Evolutionary conservation across 1,284 basidiomycete species (phyloP).

Genomic region (Microbotryum intermedium): DNA sequence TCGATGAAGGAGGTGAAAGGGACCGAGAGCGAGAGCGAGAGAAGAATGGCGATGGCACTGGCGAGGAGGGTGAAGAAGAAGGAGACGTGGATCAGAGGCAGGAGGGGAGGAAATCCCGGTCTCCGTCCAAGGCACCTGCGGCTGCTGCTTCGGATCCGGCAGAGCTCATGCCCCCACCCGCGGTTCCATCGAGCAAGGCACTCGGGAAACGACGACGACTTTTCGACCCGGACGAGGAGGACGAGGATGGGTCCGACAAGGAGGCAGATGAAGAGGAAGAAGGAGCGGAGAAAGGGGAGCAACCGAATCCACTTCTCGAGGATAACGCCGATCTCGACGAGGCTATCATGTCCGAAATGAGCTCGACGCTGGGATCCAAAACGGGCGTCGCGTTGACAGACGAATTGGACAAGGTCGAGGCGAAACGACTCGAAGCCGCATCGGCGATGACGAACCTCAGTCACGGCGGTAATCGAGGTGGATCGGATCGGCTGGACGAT

Average conservation of each 20-base stretch:
- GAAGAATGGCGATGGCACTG: constrained; percentile 2
- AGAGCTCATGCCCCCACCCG: constrained; percentile 13
- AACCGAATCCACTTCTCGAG: background rate
- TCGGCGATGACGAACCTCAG: constrained; percentile 7
- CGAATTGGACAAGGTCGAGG: constrained; percentile 29
- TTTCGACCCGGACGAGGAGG: constrained; percentile 5
- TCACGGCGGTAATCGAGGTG: constrained; percentile 15
- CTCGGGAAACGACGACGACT: constrained; percentile 16
- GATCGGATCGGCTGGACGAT: constrained; percentile 48
- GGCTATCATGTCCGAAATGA: constrained; percentile 43
- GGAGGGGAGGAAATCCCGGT: background rate
- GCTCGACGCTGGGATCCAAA: constrained; percentile 54
- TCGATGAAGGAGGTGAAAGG: constrained; percentile 24
- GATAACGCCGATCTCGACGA: constrained; percentile 19
- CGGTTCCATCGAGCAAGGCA: constrained; percentile 9
- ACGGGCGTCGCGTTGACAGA: constrained; percentile 46
- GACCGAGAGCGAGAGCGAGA: constrained; percentile 3
- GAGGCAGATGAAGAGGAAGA: constrained; percentile 31
- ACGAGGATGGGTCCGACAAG: background rate
- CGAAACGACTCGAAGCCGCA: constrained; percentile 15
- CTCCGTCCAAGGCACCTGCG: background rate
- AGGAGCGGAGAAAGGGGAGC: constrained; percentile 28
- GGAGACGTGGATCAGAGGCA: background rate
- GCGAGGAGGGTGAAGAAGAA: constrained; percentile 9
- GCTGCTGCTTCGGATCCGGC: constrained; percentile 1